A percentile compares a stretch with the other conserved stretches of the same genome.
These are phyloP conservation scores for Phaeotremella skinneri DNA, from an alignment of 768 basidiomycete genomes.

Conservation along the genomic window DNA sequence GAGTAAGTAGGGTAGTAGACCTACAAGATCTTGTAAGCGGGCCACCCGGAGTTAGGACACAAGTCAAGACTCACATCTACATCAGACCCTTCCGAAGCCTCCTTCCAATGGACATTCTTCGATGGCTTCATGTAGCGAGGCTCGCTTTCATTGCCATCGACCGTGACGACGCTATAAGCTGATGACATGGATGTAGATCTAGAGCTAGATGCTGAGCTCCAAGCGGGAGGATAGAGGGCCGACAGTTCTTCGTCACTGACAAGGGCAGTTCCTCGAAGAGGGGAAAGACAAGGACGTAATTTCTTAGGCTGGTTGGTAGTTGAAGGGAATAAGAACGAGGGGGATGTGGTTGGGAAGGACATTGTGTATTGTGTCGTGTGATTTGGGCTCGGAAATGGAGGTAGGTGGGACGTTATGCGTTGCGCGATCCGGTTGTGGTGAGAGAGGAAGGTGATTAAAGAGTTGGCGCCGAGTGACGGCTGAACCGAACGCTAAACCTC, in stretches of 20 bases:
- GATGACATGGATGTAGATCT: constrained; percentile 30
- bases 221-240: background rate
- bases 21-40: constrained; percentile 21
- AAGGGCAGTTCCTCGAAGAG: constrained; percentile 14
- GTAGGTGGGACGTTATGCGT: background rate
- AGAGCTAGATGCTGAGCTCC: constrained; percentile 11
- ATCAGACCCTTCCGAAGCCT: constrained; percentile 29
- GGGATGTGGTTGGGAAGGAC: background rate
- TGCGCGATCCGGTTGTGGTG: background rate
- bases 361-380: background rate
- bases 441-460: background rate
- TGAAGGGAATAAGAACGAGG: background rate
- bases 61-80: constrained; percentile 33
- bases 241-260: background rate
- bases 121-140: constrained; percentile 15
- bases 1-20: constrained; percentile 55
- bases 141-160: background rate
- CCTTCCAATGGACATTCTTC: constrained; percentile 41
- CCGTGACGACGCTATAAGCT: constrained; percentile 10
- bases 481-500: too few species aligned
- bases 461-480: too few species aligned
- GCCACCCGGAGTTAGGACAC: background rate
- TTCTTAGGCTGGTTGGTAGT: constrained; percentile 17
- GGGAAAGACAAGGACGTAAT: constrained; percentile 33
- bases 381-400: background rate